These are phyloP conservation scores for Clonostachys rosea DNA, from an alignment of 2,329 filamentous ascomycete genomes.

Conservation along the genomic window DNA sequence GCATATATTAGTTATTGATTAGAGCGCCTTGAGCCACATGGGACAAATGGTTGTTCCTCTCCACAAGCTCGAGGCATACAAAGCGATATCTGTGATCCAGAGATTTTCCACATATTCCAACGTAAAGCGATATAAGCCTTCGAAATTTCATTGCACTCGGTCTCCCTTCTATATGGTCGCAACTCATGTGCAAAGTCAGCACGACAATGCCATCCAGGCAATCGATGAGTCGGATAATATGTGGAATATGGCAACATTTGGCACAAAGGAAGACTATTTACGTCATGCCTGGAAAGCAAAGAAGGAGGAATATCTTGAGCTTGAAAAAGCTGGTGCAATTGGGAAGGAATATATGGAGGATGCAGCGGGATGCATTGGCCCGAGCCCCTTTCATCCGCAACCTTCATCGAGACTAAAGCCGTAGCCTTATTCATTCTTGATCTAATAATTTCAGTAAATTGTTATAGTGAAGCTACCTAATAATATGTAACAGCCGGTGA, in stretches of 20 bases:
- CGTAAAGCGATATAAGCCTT: slow-evolving; percentile 39
- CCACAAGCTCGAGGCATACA: slow-evolving; percentile 38
- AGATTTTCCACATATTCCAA: slow-evolving; percentile 33
- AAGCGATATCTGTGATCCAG: slow-evolving; percentile 27
- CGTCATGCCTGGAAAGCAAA: slow-evolving; percentile 3
- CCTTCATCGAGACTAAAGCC: no score
- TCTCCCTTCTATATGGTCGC: slow-evolving; percentile 52
- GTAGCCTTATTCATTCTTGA: no score
- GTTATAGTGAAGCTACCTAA: no score
- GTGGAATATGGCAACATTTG: slow-evolving; percentile 34
- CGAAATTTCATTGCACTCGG: slow-evolving; percentile 26
- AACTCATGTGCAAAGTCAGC: slow-evolving; percentile 25
- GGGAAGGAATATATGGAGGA: slow-evolving; percentile 24
- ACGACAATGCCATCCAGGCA: slow-evolving; percentile 21
- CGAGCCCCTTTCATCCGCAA: slow-evolving; percentile 15
- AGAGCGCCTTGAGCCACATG: slow-evolving; percentile 35
- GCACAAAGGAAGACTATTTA: slow-evolving; percentile 13
- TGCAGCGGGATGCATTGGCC: slow-evolving; percentile 22
- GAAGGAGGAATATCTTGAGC: slow-evolving; percentile 9
- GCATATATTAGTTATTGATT: slow-evolving; percentile 37
- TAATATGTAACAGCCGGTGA: no score
- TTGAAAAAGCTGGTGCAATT: slow-evolving; percentile 21
- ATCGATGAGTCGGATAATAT: slow-evolving; percentile 30
- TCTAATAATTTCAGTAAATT: no score
- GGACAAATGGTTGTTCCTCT: slow-evolving; percentile 44